Conservation (phyloP, 495 filamentous ascomycete species). For the Trichoderma reesei region DNA sequence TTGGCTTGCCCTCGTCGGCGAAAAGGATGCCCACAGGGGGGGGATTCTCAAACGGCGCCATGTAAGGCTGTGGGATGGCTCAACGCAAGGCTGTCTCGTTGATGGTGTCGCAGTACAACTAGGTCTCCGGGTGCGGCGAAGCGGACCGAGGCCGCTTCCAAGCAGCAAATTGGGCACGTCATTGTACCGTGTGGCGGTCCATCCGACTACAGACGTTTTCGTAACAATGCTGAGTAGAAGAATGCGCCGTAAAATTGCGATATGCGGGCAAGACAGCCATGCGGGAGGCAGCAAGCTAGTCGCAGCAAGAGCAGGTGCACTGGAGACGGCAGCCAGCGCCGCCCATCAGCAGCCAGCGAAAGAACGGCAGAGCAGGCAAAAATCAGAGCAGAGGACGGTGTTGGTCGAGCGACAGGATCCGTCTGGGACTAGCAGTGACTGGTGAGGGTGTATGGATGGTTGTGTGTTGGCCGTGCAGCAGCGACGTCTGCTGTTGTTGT, state of each 20-base stretch:
- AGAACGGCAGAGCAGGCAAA: background rate
- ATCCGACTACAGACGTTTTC: too few species aligned
- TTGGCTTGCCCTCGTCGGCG: background rate
- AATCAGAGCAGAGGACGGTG: background rate
- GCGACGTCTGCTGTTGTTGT: background rate
- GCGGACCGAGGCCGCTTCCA: background rate
- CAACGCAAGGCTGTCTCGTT: background rate
- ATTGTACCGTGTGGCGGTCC: too few species aligned
- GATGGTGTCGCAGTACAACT: background rate
- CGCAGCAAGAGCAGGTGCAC: background rate
- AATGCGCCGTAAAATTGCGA: too few species aligned
- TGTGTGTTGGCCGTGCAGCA: background rate
- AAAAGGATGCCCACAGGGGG: background rate
- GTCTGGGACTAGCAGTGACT: too few species aligned
- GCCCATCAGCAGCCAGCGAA: background rate
- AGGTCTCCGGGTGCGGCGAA: background rate
- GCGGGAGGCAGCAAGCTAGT: too few species aligned
- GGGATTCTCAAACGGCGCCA: background rate
- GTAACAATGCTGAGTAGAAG: too few species aligned
- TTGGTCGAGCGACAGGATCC: background rate
- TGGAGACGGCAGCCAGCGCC: background rate
- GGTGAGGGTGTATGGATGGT: background rate
- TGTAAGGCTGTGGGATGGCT: slow-evolving; percentile 3
- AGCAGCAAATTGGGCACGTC: background rate
- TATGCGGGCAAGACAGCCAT: too few species aligned